A percentile compares a stretch with the other conserved stretches of the same genome.
These are phyloP conservation scores for Rhizoctonia solani DNA, from an alignment of 1,284 basidiomycete genomes.

Conservation along the genomic window DNA sequence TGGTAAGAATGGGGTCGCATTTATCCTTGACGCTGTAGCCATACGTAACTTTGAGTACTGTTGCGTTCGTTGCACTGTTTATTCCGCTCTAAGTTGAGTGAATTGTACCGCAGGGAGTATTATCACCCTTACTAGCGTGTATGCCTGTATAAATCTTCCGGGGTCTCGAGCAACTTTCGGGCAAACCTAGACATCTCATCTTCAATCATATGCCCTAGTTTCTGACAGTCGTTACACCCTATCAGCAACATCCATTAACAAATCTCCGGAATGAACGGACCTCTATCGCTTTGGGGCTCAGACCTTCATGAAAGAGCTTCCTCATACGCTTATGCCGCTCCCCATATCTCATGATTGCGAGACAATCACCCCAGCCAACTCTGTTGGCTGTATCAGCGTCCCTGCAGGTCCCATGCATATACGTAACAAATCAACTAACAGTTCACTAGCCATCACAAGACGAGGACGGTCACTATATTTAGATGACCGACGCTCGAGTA, in stretches of 20 bases:
- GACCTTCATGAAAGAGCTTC: slow-evolving; percentile 12
- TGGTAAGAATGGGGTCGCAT: neutral
- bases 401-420: neutral
- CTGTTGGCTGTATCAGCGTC: neutral
- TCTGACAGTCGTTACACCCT: neutral
- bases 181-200: slow-evolving; percentile 3
- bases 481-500: slow-evolving; percentile 1
- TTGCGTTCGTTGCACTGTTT: neutral
- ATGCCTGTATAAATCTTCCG: neutral
- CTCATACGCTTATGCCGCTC: neutral
- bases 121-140: neutral
- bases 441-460: slow-evolving; percentile 13
- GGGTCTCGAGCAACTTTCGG: neutral
- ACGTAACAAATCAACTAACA: neutral
- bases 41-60: neutral
- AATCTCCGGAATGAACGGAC: neutral
- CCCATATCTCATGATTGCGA: slow-evolving; percentile 10
- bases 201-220: neutral
- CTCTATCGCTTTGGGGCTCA: slow-evolving; percentile 18
- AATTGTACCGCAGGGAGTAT: neutral
- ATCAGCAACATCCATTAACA: neutral
- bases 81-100: neutral
- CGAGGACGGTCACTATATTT: slow-evolving; percentile 17
- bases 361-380: slow-evolving; percentile 1
- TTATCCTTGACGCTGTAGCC: neutral